Percentiles rank a stretch among this genome's conserved stretches.
Conservation (phyloP, 2,329 filamentous ascomycete species). For the Pseudopyrenochaeta lycopersici region DNA sequence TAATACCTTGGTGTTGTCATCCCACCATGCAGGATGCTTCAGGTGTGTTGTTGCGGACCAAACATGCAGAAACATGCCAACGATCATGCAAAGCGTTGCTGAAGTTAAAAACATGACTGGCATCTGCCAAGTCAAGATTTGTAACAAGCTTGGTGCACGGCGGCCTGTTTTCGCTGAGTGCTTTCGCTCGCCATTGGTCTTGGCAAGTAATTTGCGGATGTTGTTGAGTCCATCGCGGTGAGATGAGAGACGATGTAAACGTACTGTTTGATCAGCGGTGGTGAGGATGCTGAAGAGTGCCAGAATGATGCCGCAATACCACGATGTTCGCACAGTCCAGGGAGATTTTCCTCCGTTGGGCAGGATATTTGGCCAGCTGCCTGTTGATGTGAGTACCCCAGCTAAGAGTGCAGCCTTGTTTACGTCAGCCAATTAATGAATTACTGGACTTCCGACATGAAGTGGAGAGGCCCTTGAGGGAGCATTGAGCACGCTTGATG, state of each 20-base stretch:
- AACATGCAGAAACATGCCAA: conserved; percentile 50
- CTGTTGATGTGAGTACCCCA: conserved; percentile 54
- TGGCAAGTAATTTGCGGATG: conserved; percentile 48
- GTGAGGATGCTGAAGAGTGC: conserved; percentile 61
- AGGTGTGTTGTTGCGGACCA: conserved; percentile 45
- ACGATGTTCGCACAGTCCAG: conserved; percentile 53
- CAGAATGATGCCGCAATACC: conserved; percentile 58
- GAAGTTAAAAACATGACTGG: conserved; percentile 48
- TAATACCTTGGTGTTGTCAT: conserved; percentile 41
- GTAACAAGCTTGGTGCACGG: conserved; percentile 33
- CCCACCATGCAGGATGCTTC: conserved; percentile 36
- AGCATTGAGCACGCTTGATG: no score
- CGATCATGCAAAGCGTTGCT: conserved; percentile 48
- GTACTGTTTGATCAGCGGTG: conserved; percentile 54
- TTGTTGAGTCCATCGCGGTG: conserved; percentile 50
- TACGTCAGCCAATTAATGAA: neutral
- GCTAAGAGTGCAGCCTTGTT: conserved; percentile 50
- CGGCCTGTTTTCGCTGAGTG: conserved; percentile 28
- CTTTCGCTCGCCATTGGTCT: conserved; percentile 28
- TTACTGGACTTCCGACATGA: no score
- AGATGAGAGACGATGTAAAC: conserved; percentile 53
- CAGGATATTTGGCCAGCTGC: conserved; percentile 55
- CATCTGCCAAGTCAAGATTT: conserved; percentile 51
- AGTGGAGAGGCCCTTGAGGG: no score
- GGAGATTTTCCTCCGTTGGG: conserved; percentile 48